Conservation (phyloP, 768 basidiomycete species). For the Lactarius psammicola region DNA sequence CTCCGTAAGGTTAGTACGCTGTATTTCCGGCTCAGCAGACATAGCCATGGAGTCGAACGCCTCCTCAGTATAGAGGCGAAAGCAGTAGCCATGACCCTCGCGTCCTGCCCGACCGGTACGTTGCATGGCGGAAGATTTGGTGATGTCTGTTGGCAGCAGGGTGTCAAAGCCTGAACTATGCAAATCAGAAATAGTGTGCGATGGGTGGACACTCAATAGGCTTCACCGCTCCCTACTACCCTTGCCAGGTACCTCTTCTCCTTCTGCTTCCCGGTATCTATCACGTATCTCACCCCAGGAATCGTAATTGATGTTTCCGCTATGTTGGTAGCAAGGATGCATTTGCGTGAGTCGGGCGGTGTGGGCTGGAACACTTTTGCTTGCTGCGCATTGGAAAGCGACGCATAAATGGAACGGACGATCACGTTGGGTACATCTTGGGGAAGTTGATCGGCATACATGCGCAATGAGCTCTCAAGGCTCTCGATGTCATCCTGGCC, state of each 20-base stretch:
- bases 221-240: constrained; percentile 63
- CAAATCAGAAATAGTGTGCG: neutral
- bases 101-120: constrained; percentile 96
- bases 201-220: neutral
- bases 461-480: constrained; percentile 69
- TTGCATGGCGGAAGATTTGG: constrained; percentile 88
- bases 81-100: constrained; percentile 87
- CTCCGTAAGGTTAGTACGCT: constrained; percentile 79
- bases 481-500: constrained; percentile 97
- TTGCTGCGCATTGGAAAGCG: constrained; percentile 76
- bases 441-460: constrained; percentile 70
- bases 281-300: constrained; percentile 91
- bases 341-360: constrained; percentile 72
- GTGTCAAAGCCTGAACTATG: constrained; percentile 77
- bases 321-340: constrained; percentile 95
- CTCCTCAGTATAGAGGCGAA: constrained; percentile 86
- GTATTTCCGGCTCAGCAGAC: constrained; percentile 85
- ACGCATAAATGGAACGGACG: constrained; percentile 81
- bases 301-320: constrained; percentile 98
- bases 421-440: constrained; percentile 50
- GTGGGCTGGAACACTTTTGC: constrained; percentile 70
- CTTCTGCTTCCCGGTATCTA: constrained; percentile 95
- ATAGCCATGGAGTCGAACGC: constrained; percentile 64
- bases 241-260: constrained; percentile 84
- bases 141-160: constrained; percentile 76